A percentile compares a stretch with the other conserved stretches of the same genome.
Conservation (phyloP, 169 alveolate genomes). For the Cryptosporidium viatorum region DNA sequence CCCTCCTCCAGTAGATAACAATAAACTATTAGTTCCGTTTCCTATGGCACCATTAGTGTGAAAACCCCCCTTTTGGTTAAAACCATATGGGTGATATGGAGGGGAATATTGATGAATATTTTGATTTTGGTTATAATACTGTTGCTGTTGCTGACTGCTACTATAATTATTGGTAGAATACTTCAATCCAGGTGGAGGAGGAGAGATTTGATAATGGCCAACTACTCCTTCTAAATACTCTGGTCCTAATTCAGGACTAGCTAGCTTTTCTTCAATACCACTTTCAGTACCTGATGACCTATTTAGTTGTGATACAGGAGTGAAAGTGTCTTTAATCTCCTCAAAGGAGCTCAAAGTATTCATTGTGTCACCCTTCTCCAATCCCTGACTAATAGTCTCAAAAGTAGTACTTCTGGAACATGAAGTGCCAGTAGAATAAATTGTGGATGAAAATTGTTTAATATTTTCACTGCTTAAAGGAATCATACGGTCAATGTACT, state of each 20-base stretch:
- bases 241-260: background rate
- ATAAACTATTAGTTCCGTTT: background rate
- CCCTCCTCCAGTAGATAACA: background rate
- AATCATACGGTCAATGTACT: conserved; percentile 66
- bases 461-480: conserved; percentile 26
- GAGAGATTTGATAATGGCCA: background rate
- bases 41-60: background rate
- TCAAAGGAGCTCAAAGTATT: conserved; percentile 34
- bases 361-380: conserved; percentile 24
- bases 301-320: background rate
- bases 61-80: background rate
- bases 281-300: background rate
- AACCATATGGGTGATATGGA: background rate
- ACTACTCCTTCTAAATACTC: background rate
- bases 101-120: background rate
- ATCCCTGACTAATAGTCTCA: conserved; percentile 27
- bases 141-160: background rate
- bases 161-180: background rate
- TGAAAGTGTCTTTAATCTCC: conserved; percentile 1
- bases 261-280: background rate
- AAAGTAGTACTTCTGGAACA: conserved; percentile 64
- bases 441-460: background rate
- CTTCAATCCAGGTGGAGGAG: background rate
- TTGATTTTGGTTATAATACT: background rate
- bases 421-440: conserved; percentile 23